Conservation (phyloP, 2,329 filamentous ascomycete species). For the Basipetospora chlamydospora region DNA sequence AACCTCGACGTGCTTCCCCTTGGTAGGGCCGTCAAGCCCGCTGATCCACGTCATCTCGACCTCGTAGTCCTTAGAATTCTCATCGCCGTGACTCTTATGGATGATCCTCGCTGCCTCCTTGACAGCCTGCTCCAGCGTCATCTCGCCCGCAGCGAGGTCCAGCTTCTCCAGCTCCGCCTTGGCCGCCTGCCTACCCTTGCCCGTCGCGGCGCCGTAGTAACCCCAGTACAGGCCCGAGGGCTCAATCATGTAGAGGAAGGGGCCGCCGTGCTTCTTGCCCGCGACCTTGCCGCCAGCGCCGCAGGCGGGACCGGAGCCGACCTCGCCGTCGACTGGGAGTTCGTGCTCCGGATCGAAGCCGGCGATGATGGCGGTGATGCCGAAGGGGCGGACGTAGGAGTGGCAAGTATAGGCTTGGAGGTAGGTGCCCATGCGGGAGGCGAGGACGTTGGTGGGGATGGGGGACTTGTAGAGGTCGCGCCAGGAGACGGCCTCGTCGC, state of each 20-base stretch:
- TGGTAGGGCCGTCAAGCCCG: conserved; percentile 67
- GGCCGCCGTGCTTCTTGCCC: conserved; percentile 68
- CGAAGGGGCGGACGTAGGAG: conserved; percentile 90
- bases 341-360: conserved; percentile 88
- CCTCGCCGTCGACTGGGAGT: conserved; percentile 75
- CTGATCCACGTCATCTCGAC: conserved; percentile 99
- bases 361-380: conserved; percentile 85
- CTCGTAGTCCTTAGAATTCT: conserved; percentile 99
- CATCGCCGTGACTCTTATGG: conserved; percentile 94
- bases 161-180: conserved; percentile 99
- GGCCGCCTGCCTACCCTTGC: conserved; percentile 90
- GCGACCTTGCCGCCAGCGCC: conserved; percentile 73
- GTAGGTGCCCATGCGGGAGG: conserved; percentile 87
- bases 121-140: conserved; percentile 74
- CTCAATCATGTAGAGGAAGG: conserved; percentile 97
- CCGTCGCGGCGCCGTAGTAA: conserved; percentile 94
- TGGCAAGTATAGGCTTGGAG: conserved; percentile 97
- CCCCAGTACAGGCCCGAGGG: conserved; percentile 96
- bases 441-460: conserved; percentile 77
- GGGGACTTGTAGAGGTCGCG: conserved; percentile 88
- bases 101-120: conserved; percentile 97
- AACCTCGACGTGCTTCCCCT: conserved; percentile 85
- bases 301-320: conserved; percentile 62
- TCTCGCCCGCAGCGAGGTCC: conserved; percentile 61
- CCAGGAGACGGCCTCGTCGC: conserved; percentile 87